Evolutionary conservation across 2,329 filamentous ascomycete genomes (phyloP).

Genomic region (Diaporthe ampelina): DNA sequence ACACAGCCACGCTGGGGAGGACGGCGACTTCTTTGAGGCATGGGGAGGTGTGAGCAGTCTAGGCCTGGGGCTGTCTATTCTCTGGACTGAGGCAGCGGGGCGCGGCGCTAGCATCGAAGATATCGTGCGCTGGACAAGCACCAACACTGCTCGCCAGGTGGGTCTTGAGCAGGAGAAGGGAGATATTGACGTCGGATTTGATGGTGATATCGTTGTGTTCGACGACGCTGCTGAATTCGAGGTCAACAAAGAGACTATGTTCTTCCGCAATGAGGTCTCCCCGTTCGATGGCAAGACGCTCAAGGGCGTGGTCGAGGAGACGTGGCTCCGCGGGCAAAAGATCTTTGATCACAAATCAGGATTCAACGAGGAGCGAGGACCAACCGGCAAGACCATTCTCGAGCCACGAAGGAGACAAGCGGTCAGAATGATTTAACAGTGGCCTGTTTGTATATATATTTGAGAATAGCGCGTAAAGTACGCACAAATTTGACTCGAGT

Average conservation of each 20-base stretch:
- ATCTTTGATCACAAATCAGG: slow-evolving; percentile 68
- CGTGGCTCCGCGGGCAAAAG: slow-evolving; percentile 83
- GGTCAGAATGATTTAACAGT: not conserved
- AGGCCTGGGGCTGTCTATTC: slow-evolving; percentile 91
- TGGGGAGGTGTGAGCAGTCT: slow-evolving; percentile 98
- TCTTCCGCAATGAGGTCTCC: slow-evolving; percentile 93
- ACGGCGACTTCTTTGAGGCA: slow-evolving; percentile 89
- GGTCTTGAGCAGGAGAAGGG: slow-evolving; percentile 87
- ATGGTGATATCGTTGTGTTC: slow-evolving; percentile 93
- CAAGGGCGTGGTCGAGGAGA: slow-evolving; percentile 84
- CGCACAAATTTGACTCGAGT: not conserved
- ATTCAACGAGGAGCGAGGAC: not conserved
- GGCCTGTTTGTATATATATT: not conserved
- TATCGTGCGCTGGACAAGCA: slow-evolving; percentile 86
- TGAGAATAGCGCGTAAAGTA: not conserved
- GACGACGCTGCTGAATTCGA: slow-evolving; percentile 86
- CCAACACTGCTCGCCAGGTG: slow-evolving; percentile 89
- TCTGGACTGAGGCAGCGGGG: slow-evolving; percentile 80
- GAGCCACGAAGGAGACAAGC: not conserved
- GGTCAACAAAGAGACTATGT: slow-evolving; percentile 82
- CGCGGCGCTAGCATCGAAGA: slow-evolving; percentile 74
- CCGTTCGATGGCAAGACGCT: slow-evolving; percentile 89
- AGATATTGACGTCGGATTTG: slow-evolving; percentile 81
- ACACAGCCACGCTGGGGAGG: slow-evolving; percentile 31
- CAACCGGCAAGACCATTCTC: not conserved